Conservation (phyloP, 1,284 basidiomycete species). For the Trametes hirsuta region DNA sequence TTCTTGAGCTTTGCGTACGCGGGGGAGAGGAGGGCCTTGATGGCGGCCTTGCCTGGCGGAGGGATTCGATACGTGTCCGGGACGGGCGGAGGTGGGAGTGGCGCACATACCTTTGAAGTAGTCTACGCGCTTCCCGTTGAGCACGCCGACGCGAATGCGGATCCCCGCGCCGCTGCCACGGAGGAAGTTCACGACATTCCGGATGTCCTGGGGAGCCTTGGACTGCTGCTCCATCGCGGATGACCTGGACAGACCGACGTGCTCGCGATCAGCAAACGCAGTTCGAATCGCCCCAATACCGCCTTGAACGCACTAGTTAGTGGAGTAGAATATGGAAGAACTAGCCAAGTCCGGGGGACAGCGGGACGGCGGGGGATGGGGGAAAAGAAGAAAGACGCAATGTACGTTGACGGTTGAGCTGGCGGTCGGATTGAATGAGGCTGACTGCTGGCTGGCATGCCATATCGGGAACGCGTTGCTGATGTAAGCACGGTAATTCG, state of each 20-base stretch:
- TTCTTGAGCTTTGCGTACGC: constrained; percentile 90
- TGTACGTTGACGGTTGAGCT: constrained; percentile 24
- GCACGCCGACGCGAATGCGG: constrained; percentile 87
- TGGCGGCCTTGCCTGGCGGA: constrained; percentile 82
- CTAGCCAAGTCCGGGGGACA: constrained; percentile 13
- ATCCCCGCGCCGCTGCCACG: constrained; percentile 85
- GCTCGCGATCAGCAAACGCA: constrained; percentile 2
- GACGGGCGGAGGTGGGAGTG: constrained; percentile 1
- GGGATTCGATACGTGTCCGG: constrained; percentile 7
- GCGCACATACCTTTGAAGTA: constrained; percentile 90
- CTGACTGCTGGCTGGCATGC: constrained; percentile 20
- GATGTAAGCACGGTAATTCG: constrained; percentile 9
- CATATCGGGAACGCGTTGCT: constrained; percentile 23
- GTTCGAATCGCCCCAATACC: background rate
- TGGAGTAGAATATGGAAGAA: constrained; percentile 5
- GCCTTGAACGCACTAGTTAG: constrained; percentile 12
- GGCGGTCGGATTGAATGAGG: constrained; percentile 22
- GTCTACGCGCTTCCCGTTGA: constrained; percentile 95
- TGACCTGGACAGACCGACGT: constrained; percentile 8
- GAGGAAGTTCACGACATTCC: constrained; percentile 84
- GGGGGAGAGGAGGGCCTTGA: constrained; percentile 91
- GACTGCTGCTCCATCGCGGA: constrained; percentile 67
- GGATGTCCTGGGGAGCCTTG: constrained; percentile 76
- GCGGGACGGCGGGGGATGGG: constrained; percentile 9
- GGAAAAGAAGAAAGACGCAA: constrained; percentile 13